These are phyloP conservation scores for Oryza meyeriana DNA, from an alignment of 176 grass and related monocot species.

Conservation along the genomic window DNA sequence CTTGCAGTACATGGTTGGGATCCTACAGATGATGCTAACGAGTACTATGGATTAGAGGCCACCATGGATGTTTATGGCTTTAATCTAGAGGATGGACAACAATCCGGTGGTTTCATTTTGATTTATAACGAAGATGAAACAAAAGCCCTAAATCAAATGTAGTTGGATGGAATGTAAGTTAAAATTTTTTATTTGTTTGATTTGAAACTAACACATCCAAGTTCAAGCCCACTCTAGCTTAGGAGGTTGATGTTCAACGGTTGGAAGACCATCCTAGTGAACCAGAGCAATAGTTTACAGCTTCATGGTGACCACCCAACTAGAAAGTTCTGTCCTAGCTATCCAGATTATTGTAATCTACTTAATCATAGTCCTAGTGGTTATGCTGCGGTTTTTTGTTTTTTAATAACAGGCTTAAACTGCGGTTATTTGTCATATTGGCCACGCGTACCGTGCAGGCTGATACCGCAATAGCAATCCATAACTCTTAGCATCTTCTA, in stretches of 20 bases:
- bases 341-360: background rate
- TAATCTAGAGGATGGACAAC: background rate
- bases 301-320: background rate
- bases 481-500: background rate
- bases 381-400: background rate
- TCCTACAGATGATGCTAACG: background rate
- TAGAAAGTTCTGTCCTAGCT: background rate
- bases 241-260: too few relatives aligned
- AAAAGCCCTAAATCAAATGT: background rate
- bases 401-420: too few relatives aligned
- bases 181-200: too few relatives aligned
- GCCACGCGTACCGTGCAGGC: background rate
- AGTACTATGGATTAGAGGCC: background rate
- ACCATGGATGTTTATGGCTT: constrained; percentile 4
- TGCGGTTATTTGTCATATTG: background rate
- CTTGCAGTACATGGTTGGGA: background rate
- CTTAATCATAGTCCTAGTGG: background rate
- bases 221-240: too few relatives aligned
- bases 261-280: too few relatives aligned
- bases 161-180: constrained; percentile 1
- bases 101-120: background rate
- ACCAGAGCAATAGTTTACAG: too few relatives aligned
- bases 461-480: background rate
- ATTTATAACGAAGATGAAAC: background rate
- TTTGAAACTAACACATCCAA: too few relatives aligned